Base-by-base conservation (phyloP, 352 stramenopile genomes). In the Phytophthora citrophthora region DNA sequence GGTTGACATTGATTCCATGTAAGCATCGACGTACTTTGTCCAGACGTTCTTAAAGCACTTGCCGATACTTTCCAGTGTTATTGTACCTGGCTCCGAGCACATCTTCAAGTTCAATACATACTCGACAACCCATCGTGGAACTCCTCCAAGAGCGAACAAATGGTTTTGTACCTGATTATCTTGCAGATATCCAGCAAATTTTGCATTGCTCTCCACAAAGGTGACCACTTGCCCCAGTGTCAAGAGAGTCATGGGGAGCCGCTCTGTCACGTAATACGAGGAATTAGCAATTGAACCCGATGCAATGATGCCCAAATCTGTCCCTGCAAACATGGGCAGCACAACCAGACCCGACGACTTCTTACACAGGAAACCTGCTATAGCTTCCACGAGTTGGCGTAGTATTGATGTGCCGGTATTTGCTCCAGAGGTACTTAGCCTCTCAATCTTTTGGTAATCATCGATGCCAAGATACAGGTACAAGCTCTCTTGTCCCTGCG, bases 381-480 rank as follows among this genome's bases (percentile, higher is more conserved):
- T 24, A 6, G 10, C 4, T 10, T 64, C 41, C 47, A 64, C 41
- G 3, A 65, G 47, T 11, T 70, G 41, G 41, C n/a, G 54, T 18
- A 60, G 13, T 3, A 70, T 16, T 44, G 61, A 38, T 16, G 23
- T 60, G 0, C 54, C n/a, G 48, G 23, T 1, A 34, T 55, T 7
- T 45, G 16, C 5, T 16, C 34, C 2, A 16, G 11, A 7, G 12
- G 49, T 39, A 41, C 15, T 2, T 43, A 78, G n/a, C 3, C 59
- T 68, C 54, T 66, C 23, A 64, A 76, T 76, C 27, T 44, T 50
- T 50, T 76, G 55, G 54, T 71, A 77, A 26, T 72, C 63, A 69
- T 77, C 55, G 60, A 76, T 43, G 39, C 71, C 62, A 54, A 77
- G 50, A 69, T 68, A 79, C 2, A 77, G 56, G 50, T 74, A 73